Evolutionary conservation across 202 grass and related monocot species (phyloP), one percentile per base, ranked within the genome.

Genomic region (Digitaria exilis): DNA sequence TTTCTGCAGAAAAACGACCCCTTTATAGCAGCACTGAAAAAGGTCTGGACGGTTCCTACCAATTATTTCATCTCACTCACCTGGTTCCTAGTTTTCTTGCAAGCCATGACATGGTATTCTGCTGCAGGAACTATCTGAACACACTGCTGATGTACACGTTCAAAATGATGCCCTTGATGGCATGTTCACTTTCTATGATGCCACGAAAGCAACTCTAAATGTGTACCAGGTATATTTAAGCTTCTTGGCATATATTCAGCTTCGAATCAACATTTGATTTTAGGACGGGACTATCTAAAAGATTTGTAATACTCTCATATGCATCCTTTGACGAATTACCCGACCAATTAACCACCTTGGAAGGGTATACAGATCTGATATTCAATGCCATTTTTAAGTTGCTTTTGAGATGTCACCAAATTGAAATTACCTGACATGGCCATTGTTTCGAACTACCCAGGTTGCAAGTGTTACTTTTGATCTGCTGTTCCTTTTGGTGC

Each of bases 391-490:
- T 9, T 66, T 76, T 50, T 77, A 32, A 76, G 34, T 69, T 59
- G 12, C 75, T 61, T 58, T 69, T 17, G 42, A 5, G 26, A 71
- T 17, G 50, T 32, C 22, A 73, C 42, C 4, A 18, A 50, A 86
- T 75, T 79, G 79, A 60, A 56, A 16, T 68, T 22, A n/a, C 31
- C 74, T 83, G 59, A 83, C 52, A 45, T 15, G n/a, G 13, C 32
- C 19, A 84, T 75, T 81, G 60, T 77, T 56, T 83, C 5, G n/a
- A 39, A 49, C 46, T 71, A 82, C 4, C 79, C 84, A 99, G 96
- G 96, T 99, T 87, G 91, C 96, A 71, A 91, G 96, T 82, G 93
- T 96, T 91, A 91, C 91, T 9, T 99, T 99, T 32, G 96, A 99
- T 75, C 83, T 99, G 30, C 67, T 99, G 41, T 89, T 99, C 72